Percentiles rank a stretch among this genome's conserved stretches.
Evolutionary conservation across 192 early-diverging fungal genomes (phyloP).

Genomic region (Dissophora globulifera): DNA sequence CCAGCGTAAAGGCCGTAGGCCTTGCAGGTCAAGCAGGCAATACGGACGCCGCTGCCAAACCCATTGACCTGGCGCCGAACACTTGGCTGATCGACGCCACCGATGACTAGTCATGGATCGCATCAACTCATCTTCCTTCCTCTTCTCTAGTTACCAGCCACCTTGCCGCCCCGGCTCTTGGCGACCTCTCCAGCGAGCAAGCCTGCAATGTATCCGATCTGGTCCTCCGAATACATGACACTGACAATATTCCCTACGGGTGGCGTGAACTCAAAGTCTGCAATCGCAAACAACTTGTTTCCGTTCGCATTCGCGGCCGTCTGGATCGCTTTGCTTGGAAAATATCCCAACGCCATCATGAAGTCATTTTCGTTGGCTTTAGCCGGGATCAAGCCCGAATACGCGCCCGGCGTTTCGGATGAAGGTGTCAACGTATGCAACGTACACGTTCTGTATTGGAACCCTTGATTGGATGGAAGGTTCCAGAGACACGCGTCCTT

Average conservation of each 20-base stretch:
- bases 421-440: conserved; percentile 22
- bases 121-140: background rate
- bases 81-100: conserved; percentile 52
- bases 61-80: conserved; percentile 50
- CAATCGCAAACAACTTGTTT: conserved; percentile 51
- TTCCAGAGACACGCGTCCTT: conserved; percentile 31
- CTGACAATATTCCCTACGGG: conserved; percentile 53
- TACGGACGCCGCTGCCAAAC: conserved; percentile 49
- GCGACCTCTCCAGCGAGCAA: conserved; percentile 50
- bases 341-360: conserved; percentile 50
- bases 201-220: conserved; percentile 52
- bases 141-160: conserved; percentile 27
- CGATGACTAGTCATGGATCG: conserved; percentile 26
- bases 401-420: conserved; percentile 38
- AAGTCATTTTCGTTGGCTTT: conserved; percentile 47
- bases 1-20: conserved; percentile 48
- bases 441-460: conserved; percentile 35
- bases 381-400: conserved; percentile 23
- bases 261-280: conserved; percentile 51
- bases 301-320: conserved; percentile 30
- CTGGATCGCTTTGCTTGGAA: conserved; percentile 44
- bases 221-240: conserved; percentile 52
- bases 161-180: conserved; percentile 38
- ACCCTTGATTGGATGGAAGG: conserved; percentile 4
- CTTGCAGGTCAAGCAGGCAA: conserved; percentile 36